A percentile compares a stretch with the other conserved stretches of the same genome.
phyloP scores from a whole-genome alignment of 2,329 filamentous ascomycete species.

The Colletotrichum karsti region DNA sequence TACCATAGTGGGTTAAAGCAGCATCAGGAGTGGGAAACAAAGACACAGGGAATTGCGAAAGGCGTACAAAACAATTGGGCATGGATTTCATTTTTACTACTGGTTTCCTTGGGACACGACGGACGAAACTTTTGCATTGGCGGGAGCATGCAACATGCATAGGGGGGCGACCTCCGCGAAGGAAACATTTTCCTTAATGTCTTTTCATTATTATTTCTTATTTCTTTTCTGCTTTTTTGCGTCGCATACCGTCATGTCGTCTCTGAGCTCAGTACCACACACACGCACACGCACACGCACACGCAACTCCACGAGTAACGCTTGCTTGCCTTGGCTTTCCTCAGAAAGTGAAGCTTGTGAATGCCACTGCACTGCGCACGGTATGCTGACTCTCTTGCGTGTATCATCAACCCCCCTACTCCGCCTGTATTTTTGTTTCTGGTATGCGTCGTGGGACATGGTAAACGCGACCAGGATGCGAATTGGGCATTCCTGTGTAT shows the following conservation, averaged over 20 bases:
- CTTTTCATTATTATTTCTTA: neutral
- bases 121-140: conserved; percentile 23
- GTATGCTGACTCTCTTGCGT: neutral
- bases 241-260: neutral
- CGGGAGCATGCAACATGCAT: neutral
- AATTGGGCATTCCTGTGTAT: too few relatives aligned
- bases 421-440: neutral
- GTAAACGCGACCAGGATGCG: too few relatives aligned
- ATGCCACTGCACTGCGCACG: neutral
- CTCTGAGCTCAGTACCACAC: neutral
- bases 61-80: conserved; percentile 28
- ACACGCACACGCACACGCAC: neutral
- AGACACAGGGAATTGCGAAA: neutral
- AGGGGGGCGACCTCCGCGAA: neutral
- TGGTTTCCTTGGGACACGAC: conserved; percentile 7
- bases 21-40: conserved; percentile 1
- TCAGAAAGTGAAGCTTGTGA: neutral
- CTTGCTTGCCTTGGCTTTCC: conserved; percentile 10
- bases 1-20: conserved; percentile 24
- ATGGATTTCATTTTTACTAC: conserved; percentile 8
- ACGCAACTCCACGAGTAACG: conserved; percentile 19
- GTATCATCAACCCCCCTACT: too few relatives aligned
- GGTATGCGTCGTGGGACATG: neutral
- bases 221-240: neutral
- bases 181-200: conserved; percentile 11